Conservation (phyloP, 306 rosid species). For the Heteromeles arbutifolia region DNA sequence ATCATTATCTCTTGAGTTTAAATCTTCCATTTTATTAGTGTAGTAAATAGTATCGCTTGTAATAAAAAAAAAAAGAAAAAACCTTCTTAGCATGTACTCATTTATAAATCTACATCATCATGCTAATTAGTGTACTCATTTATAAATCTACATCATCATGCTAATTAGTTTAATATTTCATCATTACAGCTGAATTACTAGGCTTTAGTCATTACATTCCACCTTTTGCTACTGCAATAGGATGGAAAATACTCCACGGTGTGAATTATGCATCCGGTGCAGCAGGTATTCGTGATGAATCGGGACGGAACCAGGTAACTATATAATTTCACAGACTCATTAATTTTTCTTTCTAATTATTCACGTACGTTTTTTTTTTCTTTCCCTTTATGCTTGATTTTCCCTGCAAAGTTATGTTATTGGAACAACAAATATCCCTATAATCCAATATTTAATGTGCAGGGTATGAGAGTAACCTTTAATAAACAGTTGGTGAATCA, state of each 20-base stretch:
- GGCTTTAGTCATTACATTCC: constrained; percentile 52
- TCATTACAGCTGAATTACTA: constrained; percentile 42
- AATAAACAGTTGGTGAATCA: constrained; percentile 17
- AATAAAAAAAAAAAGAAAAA: too few relatives aligned
- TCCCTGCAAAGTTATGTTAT: too few relatives aligned
- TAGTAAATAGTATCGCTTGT: too few relatives aligned
- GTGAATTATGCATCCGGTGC: constrained; percentile 21
- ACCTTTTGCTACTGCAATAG: constrained; percentile 28
- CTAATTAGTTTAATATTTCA: not conserved
- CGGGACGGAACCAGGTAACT: not conserved
- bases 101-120: too few relatives aligned
- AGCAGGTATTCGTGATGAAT: constrained; percentile 4
- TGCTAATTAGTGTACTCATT: not conserved
- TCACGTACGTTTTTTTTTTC: too few relatives aligned
- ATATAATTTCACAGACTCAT: too few relatives aligned
- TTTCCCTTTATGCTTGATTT: too few relatives aligned
- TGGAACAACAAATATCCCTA: not conserved
- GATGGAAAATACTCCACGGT: not conserved
- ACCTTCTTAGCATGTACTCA: not conserved
- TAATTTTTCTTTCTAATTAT: too few relatives aligned
- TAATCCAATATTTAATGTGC: not conserved
- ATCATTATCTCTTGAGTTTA: too few relatives aligned
- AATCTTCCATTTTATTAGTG: too few relatives aligned
- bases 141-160: too few relatives aligned
- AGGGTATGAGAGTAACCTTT: constrained; percentile 21